Evolutionary conservation across 805 yeast genomes (phyloP), one percentile per base, ranked within the genome.

Genomic region (Barnettozyma pratensis): DNA sequence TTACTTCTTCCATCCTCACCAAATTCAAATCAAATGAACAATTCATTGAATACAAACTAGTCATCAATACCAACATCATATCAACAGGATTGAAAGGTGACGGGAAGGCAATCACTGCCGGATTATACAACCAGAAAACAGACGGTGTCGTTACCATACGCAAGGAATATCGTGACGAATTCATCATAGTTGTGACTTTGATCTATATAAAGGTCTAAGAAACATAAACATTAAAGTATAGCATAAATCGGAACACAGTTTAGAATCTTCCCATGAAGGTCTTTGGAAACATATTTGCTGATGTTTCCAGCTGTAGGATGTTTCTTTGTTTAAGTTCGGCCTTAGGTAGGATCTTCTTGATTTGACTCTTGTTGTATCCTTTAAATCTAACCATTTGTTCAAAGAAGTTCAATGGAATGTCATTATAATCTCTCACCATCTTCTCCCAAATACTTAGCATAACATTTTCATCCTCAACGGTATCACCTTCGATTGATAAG

Each of bases 251-350:
- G 19, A 19, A 19, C 19, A 19, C 19, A 19, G 35, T 10, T 34
- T 39, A 31, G 25, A 44, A 51, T 37, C 51, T 47, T 34, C 54
- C 52, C 52, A 51, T 49, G 31, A 49, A 51, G 10, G 50, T 38
- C 26, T 39, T 38, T 38, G 30, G 30, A 14, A 38, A n/a, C 38
- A 3, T 36, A 36, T 14, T 36, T 8, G 28, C 35, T n/a, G 45
- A 42, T n/a, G 41, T 27, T 11, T 49, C 48, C 30, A 44, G 10
- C 39, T 47, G 47, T 25, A 49, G 28, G n/a, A 46, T 32, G 6
- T 45, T 29, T 19, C 45, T 46, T 32, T 45, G 49, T 28, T 41
- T 51, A 3, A 43, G 7, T 14, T 49, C 48, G 12, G 52, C 54
- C 29, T 36, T 51, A 4, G 19, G 28, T 4, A 39, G 27, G 5